Conservation (phyloP, 345 rosid genomes). For the Erucastrum elatum region DNA sequence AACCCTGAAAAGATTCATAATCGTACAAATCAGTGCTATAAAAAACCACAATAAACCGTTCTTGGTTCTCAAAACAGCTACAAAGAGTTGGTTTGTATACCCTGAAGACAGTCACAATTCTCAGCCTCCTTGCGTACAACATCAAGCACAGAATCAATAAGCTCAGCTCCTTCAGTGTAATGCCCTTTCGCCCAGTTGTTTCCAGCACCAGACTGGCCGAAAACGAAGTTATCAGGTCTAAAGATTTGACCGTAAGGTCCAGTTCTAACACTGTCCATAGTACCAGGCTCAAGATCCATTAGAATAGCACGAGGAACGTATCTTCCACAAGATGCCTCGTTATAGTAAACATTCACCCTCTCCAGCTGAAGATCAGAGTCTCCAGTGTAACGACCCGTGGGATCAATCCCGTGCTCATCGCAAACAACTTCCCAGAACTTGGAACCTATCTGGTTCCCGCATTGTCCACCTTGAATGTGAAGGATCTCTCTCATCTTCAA, state of each 20-base stretch:
- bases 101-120: conserved; percentile 79
- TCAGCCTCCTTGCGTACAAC: conserved; percentile 80
- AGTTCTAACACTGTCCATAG: conserved; percentile 77
- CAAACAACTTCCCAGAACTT: conserved; percentile 85
- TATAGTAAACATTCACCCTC: conserved; percentile 73
- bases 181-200: conserved; percentile 88
- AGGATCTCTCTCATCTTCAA: conserved; percentile 72
- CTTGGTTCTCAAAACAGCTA: neutral
- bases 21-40: neutral
- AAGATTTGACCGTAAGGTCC: conserved; percentile 77
- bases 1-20: conserved; percentile 46
- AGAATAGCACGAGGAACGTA: conserved; percentile 74
- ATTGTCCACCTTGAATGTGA: conserved; percentile 76
- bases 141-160: conserved; percentile 70
- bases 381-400: conserved; percentile 69
- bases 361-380: conserved; percentile 66
- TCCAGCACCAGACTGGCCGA: conserved; percentile 78
- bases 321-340: conserved; percentile 76
- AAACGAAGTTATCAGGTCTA: conserved; percentile 72
- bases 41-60: neutral
- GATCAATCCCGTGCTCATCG: conserved; percentile 74
- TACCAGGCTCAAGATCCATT: conserved; percentile 82
- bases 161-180: conserved; percentile 80
- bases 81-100: conserved; percentile 21
- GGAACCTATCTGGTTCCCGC: conserved; percentile 84